Evolutionary conservation across 2,329 filamentous ascomycete species (phyloP).

Genomic region (Thielaviopsis euricoi): DNA sequence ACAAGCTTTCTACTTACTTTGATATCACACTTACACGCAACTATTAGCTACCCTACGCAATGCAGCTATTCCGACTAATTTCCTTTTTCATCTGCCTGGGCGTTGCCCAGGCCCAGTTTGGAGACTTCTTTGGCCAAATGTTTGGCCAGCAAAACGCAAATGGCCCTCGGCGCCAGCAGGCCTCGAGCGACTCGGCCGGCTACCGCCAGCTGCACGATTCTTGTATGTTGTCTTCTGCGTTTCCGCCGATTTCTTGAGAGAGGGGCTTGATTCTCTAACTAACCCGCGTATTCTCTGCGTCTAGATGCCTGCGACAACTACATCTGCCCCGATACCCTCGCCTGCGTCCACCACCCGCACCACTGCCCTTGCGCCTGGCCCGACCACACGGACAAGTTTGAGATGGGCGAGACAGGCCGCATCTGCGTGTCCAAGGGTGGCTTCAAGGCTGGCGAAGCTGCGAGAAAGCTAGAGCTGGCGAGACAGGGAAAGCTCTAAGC

Average conservation of each 20-base stretch:
- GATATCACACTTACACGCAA: background rate
- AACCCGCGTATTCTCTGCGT: background rate
- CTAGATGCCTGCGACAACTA: slow-evolving; percentile 80
- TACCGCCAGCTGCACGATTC: slow-evolving; percentile 57
- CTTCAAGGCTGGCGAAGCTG: slow-evolving; percentile 53
- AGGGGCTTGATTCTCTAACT: too few species aligned
- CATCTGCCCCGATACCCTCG: slow-evolving; percentile 82
- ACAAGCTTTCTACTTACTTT: background rate
- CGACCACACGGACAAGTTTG: slow-evolving; percentile 60
- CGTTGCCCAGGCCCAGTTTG: slow-evolving; percentile 48
- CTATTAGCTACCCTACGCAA: background rate
- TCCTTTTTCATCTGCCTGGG: slow-evolving; percentile 5
- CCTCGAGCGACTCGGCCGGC: slow-evolving; percentile 64
- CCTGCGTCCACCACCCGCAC: slow-evolving; percentile 90
- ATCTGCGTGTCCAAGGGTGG: slow-evolving; percentile 63
- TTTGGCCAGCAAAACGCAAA: slow-evolving; percentile 44
- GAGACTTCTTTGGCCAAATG: slow-evolving; percentile 98
- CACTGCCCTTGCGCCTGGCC: slow-evolving; percentile 89
- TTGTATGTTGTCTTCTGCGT: slow-evolving; percentile 29
- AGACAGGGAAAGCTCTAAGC: slow-evolving; percentile 56
- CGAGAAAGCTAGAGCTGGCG: slow-evolving; percentile 62
- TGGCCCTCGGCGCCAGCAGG: slow-evolving; percentile 55
- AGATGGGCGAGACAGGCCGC: slow-evolving; percentile 52
- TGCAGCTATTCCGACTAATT: slow-evolving; percentile 4
- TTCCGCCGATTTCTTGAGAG: too few species aligned